A percentile compares a stretch with the other conserved stretches of the same genome.
phyloP scores from a whole-genome alignment of 192 early-diverging fungal genomes.

The Funneliformis geosporum region DNA sequence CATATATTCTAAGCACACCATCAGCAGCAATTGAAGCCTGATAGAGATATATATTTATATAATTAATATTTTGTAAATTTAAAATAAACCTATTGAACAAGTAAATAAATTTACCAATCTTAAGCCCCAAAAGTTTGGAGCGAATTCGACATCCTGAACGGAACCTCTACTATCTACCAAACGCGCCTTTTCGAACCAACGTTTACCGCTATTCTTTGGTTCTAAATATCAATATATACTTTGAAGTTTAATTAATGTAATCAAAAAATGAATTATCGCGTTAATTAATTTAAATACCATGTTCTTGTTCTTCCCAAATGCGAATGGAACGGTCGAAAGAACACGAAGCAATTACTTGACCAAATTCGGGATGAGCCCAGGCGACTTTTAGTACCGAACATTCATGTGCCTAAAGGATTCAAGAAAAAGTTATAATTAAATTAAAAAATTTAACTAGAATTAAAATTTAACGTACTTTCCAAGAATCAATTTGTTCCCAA shows the following conservation, averaged over 20 bases:
- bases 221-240: constrained; percentile 34
- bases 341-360: constrained; percentile 85
- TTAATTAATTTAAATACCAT: constrained; percentile 44
- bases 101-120: constrained; percentile 57
- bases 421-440: background rate
- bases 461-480: constrained; percentile 57
- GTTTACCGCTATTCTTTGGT: constrained; percentile 58
- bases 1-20: constrained; percentile 84
- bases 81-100: background rate
- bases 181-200: constrained; percentile 67
- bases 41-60: background rate
- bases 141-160: constrained; percentile 89
- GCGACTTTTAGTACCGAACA: constrained; percentile 79
- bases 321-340: constrained; percentile 89
- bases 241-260: background rate
- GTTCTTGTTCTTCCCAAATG: constrained; percentile 89
- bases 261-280: background rate
- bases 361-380: constrained; percentile 98
- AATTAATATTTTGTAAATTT: background rate
- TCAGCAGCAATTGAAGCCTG: constrained; percentile 81
- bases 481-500: constrained; percentile 81
- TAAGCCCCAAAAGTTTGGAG: constrained; percentile 79
- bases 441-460: constrained; percentile 3
- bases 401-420: constrained; percentile 70
- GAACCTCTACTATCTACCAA: constrained; percentile 69